These are phyloP conservation scores for Puccinia coronata DNA, from an alignment of 1,284 basidiomycete genomes.

Conservation along the genomic window DNA sequence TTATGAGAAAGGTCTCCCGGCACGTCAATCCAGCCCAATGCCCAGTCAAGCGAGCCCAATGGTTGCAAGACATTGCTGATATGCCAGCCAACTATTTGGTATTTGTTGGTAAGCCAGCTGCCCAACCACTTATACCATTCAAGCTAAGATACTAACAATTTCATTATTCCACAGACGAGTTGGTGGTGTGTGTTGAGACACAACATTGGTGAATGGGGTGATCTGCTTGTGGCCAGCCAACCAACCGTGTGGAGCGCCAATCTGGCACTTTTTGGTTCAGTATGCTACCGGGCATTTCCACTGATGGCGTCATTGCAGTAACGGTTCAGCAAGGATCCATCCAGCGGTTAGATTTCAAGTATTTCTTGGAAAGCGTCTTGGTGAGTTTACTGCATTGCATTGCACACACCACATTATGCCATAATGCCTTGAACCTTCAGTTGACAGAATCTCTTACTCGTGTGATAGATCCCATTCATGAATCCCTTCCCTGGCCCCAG, in stretches of 20 bases:
- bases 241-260: background rate
- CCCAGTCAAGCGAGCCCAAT: background rate
- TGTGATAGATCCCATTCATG: background rate
- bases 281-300: background rate
- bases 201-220: background rate
- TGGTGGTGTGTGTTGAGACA: background rate
- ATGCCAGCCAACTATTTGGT: background rate
- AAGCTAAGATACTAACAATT: background rate
- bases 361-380: too few relatives aligned
- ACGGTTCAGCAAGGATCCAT: background rate
- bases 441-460: background rate
- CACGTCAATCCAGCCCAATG: background rate
- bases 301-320: background rate
- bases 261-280: background rate
- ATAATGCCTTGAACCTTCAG: too few relatives aligned
- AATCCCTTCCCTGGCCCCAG: background rate
- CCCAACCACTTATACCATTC: background rate
- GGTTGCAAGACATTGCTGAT: background rate
- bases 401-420: too few relatives aligned
- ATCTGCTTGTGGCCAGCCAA: background rate
- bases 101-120: background rate
- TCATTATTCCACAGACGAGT: background rate
- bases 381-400: too few relatives aligned
- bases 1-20: background rate
- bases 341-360: background rate